A percentile compares a stretch with the other conserved stretches of the same genome.
Conservation (phyloP, 306 rosid genomes). For the Prunus mume region DNA sequence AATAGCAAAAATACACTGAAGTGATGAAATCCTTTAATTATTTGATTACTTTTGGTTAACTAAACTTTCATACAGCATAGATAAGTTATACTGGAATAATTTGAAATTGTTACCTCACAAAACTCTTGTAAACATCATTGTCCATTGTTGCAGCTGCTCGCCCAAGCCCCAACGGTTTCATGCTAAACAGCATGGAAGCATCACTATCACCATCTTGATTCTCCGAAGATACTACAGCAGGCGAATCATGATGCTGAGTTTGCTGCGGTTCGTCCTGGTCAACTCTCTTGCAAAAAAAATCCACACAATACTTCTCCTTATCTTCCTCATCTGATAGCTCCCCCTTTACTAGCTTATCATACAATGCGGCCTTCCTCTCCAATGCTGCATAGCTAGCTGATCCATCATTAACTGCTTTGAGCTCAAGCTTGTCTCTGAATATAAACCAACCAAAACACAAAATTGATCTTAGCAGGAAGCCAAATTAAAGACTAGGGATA, state of each 20-base stretch:
- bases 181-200: conserved; percentile 42
- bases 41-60: not conserved
- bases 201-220: conserved; percentile 46
- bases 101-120: conserved; percentile 56
- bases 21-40: not conserved
- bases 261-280: conserved; percentile 54
- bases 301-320: conserved; percentile 86
- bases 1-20: not conserved
- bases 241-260: conserved; percentile 19
- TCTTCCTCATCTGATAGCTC: conserved; percentile 92
- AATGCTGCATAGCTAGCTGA: conserved; percentile 76
- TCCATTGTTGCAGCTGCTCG: conserved; percentile 52
- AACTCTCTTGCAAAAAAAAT: conserved; percentile 68
- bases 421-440: conserved; percentile 88
- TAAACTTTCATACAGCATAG: not conserved
- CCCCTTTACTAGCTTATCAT: conserved; percentile 73
- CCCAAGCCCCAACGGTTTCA: conserved; percentile 55
- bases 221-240: conserved; percentile 25
- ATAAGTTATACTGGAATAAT: not conserved
- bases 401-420: conserved; percentile 85
- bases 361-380: conserved; percentile 78
- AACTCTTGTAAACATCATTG: conserved; percentile 66
- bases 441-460: not conserved
- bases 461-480: not conserved
- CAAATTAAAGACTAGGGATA: not conserved